Evolutionary conservation across 371 early-diverging fungal genomes (phyloP).

Genomic region (Umbelopsis sp.): DNA sequence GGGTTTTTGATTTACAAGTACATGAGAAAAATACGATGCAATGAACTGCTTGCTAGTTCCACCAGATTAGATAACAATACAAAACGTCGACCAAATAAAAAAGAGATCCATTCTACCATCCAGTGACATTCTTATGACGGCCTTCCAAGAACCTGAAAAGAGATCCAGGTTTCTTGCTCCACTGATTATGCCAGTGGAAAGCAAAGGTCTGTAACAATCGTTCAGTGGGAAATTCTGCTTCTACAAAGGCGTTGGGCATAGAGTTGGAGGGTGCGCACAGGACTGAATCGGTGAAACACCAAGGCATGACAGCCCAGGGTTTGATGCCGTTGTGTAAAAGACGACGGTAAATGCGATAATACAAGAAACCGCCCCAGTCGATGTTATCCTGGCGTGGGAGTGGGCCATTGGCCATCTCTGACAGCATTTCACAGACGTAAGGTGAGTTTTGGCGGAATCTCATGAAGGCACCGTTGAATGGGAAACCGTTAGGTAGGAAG

Average conservation of each 20-base stretch:
- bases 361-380: conserved; percentile 60
- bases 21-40: too few relatives aligned
- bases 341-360: conserved; percentile 51
- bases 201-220: conserved; percentile 52
- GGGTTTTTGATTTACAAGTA: too few relatives aligned
- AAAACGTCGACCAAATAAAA: too few relatives aligned
- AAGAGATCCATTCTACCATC: conserved; percentile 31
- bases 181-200: conserved; percentile 63
- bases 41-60: too few relatives aligned
- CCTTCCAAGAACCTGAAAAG: conserved; percentile 51
- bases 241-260: conserved; percentile 58
- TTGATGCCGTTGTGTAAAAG: conserved; percentile 47
- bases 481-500: conserved; percentile 53
- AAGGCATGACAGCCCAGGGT: conserved; percentile 56
- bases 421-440: conserved; percentile 56
- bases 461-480: conserved; percentile 62
- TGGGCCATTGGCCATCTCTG: conserved; percentile 55
- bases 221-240: conserved; percentile 44
- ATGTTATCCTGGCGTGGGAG: conserved; percentile 48
- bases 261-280: conserved; percentile 52
- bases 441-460: conserved; percentile 51
- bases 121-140: conserved; percentile 41
- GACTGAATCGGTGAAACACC: conserved; percentile 59
- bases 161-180: conserved; percentile 54
- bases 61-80: too few relatives aligned